phyloP scores from a whole-genome alignment of 345 rosid genomes.

The Salix brachista region DNA sequence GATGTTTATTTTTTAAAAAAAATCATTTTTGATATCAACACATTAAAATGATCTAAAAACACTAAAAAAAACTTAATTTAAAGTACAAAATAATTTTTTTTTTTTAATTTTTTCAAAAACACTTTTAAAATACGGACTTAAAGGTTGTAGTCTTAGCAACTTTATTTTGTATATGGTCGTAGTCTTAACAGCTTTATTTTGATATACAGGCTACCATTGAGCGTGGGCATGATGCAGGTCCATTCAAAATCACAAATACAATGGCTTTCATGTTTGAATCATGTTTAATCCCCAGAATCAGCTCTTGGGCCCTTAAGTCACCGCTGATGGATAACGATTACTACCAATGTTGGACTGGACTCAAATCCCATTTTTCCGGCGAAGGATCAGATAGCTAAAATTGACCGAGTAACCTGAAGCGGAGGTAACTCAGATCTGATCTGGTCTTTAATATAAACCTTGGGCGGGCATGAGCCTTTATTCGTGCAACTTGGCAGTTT shows the following conservation, averaged over 20 bases:
- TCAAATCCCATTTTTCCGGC: constrained; percentile 69
- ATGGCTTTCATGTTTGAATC: constrained; percentile 99
- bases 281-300: constrained; percentile 77
- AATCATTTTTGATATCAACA: too few relatives aligned
- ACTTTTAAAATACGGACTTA: too few relatives aligned
- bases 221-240: constrained; percentile 56
- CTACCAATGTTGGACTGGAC: constrained; percentile 94
- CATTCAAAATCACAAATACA: constrained; percentile 59
- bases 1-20: too few relatives aligned
- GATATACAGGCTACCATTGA: constrained; percentile 58
- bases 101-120: too few relatives aligned
- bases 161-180: not conserved
- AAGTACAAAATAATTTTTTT: too few relatives aligned
- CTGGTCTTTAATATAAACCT: not conserved
- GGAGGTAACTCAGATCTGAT: not conserved
- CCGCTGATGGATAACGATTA: constrained; percentile 62
- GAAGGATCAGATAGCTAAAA: constrained; percentile 17
- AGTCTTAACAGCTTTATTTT: not conserved
- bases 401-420: not conserved
- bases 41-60: too few relatives aligned
- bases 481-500: not conserved
- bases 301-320: constrained; percentile 82
- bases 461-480: not conserved
- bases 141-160: too few relatives aligned
- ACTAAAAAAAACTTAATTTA: too few relatives aligned